Conservation (phyloP, 1,284 basidiomycete species). For the Thecaphora thlaspeos region DNA sequence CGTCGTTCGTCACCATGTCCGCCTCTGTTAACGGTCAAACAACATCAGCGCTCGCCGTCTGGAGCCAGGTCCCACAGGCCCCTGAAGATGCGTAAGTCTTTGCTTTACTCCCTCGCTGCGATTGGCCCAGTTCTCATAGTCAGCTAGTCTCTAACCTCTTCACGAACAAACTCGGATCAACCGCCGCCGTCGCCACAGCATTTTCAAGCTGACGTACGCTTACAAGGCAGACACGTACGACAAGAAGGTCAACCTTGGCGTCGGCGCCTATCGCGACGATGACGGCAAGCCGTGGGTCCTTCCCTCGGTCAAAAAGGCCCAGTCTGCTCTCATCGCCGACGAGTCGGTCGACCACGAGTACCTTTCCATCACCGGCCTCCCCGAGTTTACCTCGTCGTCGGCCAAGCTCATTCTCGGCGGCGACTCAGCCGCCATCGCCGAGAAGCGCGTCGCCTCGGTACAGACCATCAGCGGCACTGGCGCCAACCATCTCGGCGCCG, state of each 20-base stretch:
- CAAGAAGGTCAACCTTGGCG: conserved; percentile 85
- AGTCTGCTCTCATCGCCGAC: conserved; percentile 69
- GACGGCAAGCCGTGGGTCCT: conserved; percentile 60
- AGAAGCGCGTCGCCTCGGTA: conserved; percentile 61
- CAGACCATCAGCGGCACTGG: conserved; percentile 89
- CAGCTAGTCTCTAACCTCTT: neutral
- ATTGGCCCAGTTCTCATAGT: too few relatives aligned
- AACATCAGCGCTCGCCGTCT: conserved; percentile 28
- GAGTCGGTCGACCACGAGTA: conserved; percentile 87
- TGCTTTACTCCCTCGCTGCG: neutral
- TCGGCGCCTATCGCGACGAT: conserved; percentile 60
- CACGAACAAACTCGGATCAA: neutral
- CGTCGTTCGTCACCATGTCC: conserved; percentile 9
- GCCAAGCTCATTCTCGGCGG: conserved; percentile 77
- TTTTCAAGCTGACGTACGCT: conserved; percentile 85
- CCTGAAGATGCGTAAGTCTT: conserved; percentile 47
- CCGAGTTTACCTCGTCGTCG: conserved; percentile 75
- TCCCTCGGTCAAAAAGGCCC: conserved; percentile 67
- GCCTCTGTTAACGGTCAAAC: neutral
- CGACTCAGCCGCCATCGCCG: conserved; percentile 71
- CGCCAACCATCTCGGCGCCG: conserved; percentile 85
- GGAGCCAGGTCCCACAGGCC: conserved; percentile 41
- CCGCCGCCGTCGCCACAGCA: conserved; percentile 56
- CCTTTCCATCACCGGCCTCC: conserved; percentile 82
- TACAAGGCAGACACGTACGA: conserved; percentile 79